Evolutionary conservation across 2,329 filamentous ascomycete species (phyloP), one percentile per base, ranked within the genome.

Genomic region (Lachnellula cervina): DNA sequence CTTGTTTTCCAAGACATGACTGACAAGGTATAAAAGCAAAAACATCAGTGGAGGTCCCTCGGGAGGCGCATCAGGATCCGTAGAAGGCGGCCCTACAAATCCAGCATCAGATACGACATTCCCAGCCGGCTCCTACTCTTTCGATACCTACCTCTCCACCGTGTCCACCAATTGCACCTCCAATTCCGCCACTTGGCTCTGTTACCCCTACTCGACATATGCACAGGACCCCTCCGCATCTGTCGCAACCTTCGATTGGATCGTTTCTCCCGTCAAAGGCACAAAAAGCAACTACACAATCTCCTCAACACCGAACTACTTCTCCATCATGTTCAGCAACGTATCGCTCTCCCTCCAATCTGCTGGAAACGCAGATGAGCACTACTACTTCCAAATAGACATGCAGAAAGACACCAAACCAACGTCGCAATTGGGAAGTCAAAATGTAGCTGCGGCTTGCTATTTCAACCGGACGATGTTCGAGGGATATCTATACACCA

Each of bases 61-160:
- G n/a, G 58, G 58, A 11, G 57, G 56, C 23, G 56, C 57, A 43
- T 61, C 63, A 60, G 59, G 57, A 7, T 54, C n/a, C 2, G 37
- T 52, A n/a, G 9, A 23, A 44, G 45, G 16, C 25, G 52, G 45
- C 44, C 21, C 55, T n/a, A 42, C 51, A 13, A 66, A 56, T 52
- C 49, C 59, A 45, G 45, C 59, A 43, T 45, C 61, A 40, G 56
- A 40, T 40, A 51, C 59, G 16, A 61, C 65, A 52, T 87, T 87
- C 63, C 86, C 86, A 1, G 71, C 79, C 1, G 86, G 86, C 5
- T 77, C 80, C n/a, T 88, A 82, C 68, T 74, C 79, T 38, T 75
- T 89, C 62, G 73, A 78, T 6, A 82, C 83, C 21, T 79, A 79
- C 56, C 79, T 89, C 40, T 73, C 76, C 49, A 78, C 73, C 5